A percentile compares a stretch with the other conserved stretches of the same genome.
Conservation (phyloP, 1,284 basidiomycete species). For the Rhodotorula sp. region DNA sequence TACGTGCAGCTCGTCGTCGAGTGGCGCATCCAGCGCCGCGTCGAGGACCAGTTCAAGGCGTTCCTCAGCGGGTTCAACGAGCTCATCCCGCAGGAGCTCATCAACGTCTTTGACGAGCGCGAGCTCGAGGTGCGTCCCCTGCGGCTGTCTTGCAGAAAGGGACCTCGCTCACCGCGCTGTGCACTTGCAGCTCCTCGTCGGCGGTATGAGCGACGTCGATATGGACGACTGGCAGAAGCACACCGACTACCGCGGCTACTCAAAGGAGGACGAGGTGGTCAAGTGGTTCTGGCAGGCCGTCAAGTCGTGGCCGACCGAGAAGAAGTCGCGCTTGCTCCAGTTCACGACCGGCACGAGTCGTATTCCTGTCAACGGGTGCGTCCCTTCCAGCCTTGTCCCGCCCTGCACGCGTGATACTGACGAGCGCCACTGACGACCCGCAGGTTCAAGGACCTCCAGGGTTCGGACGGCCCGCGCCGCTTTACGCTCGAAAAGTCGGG, state of each 20-base stretch:
- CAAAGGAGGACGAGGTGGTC: slow-evolving; percentile 62
- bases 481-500: slow-evolving; percentile 93
- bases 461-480: slow-evolving; percentile 81
- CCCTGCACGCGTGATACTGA: too few species aligned
- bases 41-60: slow-evolving; percentile 92
- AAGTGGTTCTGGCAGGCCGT: slow-evolving; percentile 99
- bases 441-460: slow-evolving; percentile 92
- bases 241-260: slow-evolving; percentile 62
- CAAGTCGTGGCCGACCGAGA: slow-evolving; percentile 90
- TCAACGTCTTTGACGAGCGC: slow-evolving; percentile 97
- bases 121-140: slow-evolving; percentile 67
- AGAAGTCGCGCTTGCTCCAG: slow-evolving; percentile 89
- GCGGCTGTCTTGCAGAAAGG: neutral
- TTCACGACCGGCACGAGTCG: slow-evolving; percentile 97
- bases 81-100: slow-evolving; percentile 88
- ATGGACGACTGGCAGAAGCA: slow-evolving; percentile 62
- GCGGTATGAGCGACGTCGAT: slow-evolving; percentile 85
- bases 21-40: slow-evolving; percentile 89
- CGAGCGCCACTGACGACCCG: too few species aligned
- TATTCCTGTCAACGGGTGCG: slow-evolving; percentile 87
- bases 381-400: neutral
- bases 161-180: neutral
- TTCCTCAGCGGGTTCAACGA: slow-evolving; percentile 96
- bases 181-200: slow-evolving; percentile 68
- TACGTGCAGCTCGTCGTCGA: slow-evolving; percentile 94